Conservation (phyloP, 1,284 basidiomycete species). For the Cryptococcus sp. region DNA sequence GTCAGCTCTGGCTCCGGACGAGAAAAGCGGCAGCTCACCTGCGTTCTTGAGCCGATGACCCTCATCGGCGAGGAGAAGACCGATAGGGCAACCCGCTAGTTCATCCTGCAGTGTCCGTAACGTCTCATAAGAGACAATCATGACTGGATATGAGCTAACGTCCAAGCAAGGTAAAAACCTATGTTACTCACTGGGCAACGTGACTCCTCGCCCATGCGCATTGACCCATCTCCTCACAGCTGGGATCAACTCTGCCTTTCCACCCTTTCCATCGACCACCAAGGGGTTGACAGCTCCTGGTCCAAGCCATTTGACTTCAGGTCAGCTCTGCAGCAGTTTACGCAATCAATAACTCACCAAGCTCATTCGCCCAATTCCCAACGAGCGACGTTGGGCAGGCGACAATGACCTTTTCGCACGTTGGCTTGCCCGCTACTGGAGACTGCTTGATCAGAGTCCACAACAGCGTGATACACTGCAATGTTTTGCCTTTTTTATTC, state of each 20-base stretch:
- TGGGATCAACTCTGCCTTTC: constrained; percentile 69
- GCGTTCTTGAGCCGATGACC: constrained; percentile 97
- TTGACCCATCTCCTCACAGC: constrained; percentile 81
- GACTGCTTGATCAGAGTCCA: constrained; percentile 99
- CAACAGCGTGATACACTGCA: constrained; percentile 93
- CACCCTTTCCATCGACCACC: constrained; percentile 84
- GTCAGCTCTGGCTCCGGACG: neutral
- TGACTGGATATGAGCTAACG: constrained; percentile 70
- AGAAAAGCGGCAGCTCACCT: constrained; percentile 51
- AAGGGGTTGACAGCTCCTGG: constrained; percentile 71
- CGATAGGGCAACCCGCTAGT: constrained; percentile 74
- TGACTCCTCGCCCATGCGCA: constrained; percentile 76
- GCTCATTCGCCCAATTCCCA: constrained; percentile 97
- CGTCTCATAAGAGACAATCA: constrained; percentile 99
- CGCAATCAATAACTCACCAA: constrained; percentile 56
- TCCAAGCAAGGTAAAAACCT: neutral
- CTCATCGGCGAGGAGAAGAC: constrained; percentile 90
- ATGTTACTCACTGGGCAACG: constrained; percentile 65
- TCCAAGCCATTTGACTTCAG: constrained; percentile 79
- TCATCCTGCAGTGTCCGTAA: constrained; percentile 74
- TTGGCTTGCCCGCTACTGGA: constrained; percentile 72
- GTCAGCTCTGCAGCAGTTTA: neutral
- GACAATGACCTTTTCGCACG: constrained; percentile 97
- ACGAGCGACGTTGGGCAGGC: constrained; percentile 95
- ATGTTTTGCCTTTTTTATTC: constrained; percentile 63